These are phyloP conservation scores for Fusarium sp. DNA, from an alignment of 2,329 filamentous ascomycete species.

Conservation along the genomic window DNA sequence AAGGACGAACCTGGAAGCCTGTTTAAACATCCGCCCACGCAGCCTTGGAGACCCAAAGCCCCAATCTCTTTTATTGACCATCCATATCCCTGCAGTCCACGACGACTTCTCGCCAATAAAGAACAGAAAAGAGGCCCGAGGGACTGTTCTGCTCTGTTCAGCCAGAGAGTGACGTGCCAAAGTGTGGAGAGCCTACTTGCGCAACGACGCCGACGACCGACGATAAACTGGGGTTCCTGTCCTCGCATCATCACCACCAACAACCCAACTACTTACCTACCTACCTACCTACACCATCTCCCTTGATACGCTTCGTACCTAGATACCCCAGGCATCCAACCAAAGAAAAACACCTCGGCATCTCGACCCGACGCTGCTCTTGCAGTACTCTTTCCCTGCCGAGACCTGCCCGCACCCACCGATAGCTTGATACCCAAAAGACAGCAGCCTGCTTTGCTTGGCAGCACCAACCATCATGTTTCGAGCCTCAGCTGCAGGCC, in stretches of 20 bases:
- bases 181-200: slow-evolving; percentile 26
- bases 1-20: slow-evolving; percentile 18
- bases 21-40: slow-evolving; percentile 16
- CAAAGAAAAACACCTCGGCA: slow-evolving; percentile 9
- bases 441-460: slow-evolving; percentile 18
- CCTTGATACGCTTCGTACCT: slow-evolving; percentile 17
- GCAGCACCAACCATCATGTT: slow-evolving; percentile 62
- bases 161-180: slow-evolving; percentile 33
- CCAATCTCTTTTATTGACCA: not conserved
- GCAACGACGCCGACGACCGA: slow-evolving; percentile 20
- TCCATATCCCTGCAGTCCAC: slow-evolving; percentile 1
- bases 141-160: not conserved
- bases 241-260: slow-evolving; percentile 14
- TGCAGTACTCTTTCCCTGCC: not conserved
- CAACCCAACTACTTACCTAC: slow-evolving; percentile 3
- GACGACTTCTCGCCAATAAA: slow-evolving; percentile 9
- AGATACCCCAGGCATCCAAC: slow-evolving; percentile 20
- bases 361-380: not conserved
- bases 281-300: not conserved
- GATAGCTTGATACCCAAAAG: slow-evolving; percentile 21
- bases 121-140: not conserved
- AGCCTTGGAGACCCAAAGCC: not conserved
- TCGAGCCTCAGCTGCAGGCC: slow-evolving; percentile 67
- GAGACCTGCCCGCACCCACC: slow-evolving; percentile 3
- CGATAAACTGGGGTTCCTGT: slow-evolving; percentile 36